Evolutionary conservation across 148 eudicot genomes (phyloP).

Genomic region (Arbutus unedo): DNA sequence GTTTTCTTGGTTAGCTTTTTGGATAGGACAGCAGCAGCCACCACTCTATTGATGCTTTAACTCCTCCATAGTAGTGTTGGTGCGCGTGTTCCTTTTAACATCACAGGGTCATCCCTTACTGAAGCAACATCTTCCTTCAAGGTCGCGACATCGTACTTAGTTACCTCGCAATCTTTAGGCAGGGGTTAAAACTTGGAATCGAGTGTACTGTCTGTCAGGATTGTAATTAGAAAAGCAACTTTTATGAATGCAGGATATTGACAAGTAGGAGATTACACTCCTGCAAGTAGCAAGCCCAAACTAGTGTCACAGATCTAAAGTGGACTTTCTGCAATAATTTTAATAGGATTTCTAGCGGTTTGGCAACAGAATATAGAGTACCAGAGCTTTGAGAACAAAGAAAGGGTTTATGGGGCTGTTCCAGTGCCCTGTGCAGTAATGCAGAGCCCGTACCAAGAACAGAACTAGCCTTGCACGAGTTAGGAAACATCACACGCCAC

Average conservation of each 20-base stretch:
- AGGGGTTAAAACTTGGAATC: background rate
- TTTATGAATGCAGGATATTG: background rate
- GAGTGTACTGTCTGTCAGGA: background rate
- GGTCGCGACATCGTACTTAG: background rate
- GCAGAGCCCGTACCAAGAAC: background rate
- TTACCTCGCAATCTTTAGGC: background rate
- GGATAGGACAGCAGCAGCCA: background rate
- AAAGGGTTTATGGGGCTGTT: background rate
- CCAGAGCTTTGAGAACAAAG: background rate
- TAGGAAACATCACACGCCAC: background rate
- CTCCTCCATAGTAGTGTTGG: background rate
- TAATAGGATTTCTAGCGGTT: background rate
- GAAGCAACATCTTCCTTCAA: background rate
- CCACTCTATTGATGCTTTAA: background rate
- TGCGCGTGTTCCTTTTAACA: background rate
- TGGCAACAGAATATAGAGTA: background rate
- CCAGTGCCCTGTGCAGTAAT: background rate
- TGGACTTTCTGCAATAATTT: background rate
- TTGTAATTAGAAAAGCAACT: background rate
- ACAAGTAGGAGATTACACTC: constrained; percentile 1
- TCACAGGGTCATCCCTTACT: background rate
- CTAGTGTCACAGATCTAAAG: background rate
- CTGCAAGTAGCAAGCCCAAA: background rate
- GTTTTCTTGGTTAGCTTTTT: background rate
- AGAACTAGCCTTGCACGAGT: background rate